Percentiles rank a stretch among this genome's conserved stretches.
These are phyloP conservation scores for Cyberlindnera samutprakarnensis DNA, from an alignment of 805 yeast genomes.

Conservation along the genomic window DNA sequence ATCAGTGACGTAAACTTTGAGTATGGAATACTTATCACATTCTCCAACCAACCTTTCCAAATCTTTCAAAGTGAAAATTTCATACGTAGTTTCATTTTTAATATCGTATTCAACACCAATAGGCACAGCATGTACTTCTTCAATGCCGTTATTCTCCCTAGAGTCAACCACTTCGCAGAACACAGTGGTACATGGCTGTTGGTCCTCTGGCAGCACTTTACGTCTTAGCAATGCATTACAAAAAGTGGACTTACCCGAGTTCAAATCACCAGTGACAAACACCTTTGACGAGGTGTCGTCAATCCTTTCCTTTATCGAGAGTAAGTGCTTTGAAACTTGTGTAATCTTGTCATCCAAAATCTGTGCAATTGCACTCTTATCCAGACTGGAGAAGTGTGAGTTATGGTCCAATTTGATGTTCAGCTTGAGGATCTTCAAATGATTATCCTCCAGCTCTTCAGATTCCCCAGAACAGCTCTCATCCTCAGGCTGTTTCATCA, in stretches of 20 bases:
- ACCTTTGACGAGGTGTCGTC: conserved; percentile 92
- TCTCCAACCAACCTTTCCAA: conserved; percentile 67
- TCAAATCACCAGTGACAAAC: conserved; percentile 92
- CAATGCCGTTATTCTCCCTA: conserved; percentile 60
- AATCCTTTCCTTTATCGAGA: conserved; percentile 69
- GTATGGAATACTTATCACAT: conserved; percentile 60
- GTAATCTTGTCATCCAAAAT: conserved; percentile 61
- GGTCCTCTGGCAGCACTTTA: conserved; percentile 85
- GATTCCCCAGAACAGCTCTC: conserved; percentile 12
- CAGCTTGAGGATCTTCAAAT: conserved; percentile 56
- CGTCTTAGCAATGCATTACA: conserved; percentile 84
- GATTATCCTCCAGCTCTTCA: conserved; percentile 22
- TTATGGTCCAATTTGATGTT: conserved; percentile 47
- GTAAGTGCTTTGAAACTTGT: conserved; percentile 59
- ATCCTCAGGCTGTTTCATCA: conserved; percentile 15
- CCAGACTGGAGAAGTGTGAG: conserved; percentile 44
- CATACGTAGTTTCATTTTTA: conserved; percentile 59
- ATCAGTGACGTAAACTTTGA: conserved; percentile 81
- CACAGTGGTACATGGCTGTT: conserved; percentile 94
- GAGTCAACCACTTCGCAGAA: conserved; percentile 93
- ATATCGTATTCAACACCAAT: conserved; percentile 35
- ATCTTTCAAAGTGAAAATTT: conserved; percentile 42
- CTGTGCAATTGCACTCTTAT: conserved; percentile 59
- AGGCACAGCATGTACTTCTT: conserved; percentile 90
- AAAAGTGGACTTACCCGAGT: conserved; percentile 93